phyloP scores from a whole-genome alignment of 345 rosid genomes.

The Acer yangbiense region DNA sequence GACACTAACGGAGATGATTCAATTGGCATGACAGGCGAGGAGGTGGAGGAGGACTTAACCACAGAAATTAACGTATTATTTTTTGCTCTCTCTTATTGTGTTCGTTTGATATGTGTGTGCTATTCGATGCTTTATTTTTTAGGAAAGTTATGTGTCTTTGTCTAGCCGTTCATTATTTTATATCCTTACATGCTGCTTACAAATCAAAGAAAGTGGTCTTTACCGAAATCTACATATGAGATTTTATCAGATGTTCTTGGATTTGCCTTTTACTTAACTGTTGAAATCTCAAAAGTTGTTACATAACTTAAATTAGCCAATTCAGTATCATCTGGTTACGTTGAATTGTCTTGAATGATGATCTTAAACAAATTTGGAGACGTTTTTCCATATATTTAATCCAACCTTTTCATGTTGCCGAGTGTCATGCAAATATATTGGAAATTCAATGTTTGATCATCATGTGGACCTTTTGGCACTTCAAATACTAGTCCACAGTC shows the following conservation, averaged over 20 bases:
- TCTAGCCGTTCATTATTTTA: not conserved
- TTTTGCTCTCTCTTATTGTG: slow-evolving; percentile 3
- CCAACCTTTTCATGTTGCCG: not conserved
- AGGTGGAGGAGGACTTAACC: slow-evolving; percentile 29
- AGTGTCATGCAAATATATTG: not conserved
- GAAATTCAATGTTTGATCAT: not conserved
- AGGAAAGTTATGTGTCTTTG: not conserved
- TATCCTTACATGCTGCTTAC: not conserved
- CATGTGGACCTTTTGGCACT: not conserved
- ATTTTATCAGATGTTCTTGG: not conserved
- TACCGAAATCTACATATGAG: not conserved
- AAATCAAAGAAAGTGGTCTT: not conserved
- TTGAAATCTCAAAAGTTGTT: not conserved
- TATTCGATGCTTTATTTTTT: not conserved
- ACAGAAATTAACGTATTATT: slow-evolving; percentile 38
- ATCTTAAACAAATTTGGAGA: not conserved
- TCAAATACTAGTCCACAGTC: not conserved
- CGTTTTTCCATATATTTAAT: not conserved
- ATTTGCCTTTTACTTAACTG: not conserved
- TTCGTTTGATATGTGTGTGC: not conserved
- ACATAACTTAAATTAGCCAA: not conserved
- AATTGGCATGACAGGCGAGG: slow-evolving; percentile 35
- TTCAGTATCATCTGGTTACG: not conserved
- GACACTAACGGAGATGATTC: slow-evolving; percentile 43
- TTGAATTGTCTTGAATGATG: not conserved